Conservation (phyloP, 192 early-diverging fungal species). For the Lunasporangiospora selenospora region DNA sequence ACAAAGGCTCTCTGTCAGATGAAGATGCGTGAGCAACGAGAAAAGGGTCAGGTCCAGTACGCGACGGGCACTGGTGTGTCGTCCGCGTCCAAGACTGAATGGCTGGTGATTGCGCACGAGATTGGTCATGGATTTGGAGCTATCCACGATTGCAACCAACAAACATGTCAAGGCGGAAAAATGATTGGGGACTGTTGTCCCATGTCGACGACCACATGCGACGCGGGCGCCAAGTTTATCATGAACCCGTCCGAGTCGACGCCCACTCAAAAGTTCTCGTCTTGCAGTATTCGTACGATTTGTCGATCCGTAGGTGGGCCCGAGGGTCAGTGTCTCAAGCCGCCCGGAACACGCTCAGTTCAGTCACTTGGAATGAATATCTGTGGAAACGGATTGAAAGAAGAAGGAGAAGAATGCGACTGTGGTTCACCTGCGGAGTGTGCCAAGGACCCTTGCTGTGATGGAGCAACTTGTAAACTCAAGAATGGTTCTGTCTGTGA, state of each 20-base stretch:
- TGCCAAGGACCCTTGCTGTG: slow-evolving; percentile 83
- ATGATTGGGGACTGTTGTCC: slow-evolving; percentile 68
- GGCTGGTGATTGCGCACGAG: slow-evolving; percentile 96
- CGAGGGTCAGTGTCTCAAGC: slow-evolving; percentile 26
- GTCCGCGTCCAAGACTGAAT: slow-evolving; percentile 83
- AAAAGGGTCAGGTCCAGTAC: slow-evolving; percentile 54
- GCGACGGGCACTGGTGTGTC: slow-evolving; percentile 88
- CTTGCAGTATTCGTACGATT: slow-evolving; percentile 66
- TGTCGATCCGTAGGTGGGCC: slow-evolving; percentile 37
- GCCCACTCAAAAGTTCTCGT: slow-evolving; percentile 69
- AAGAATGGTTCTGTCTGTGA: slow-evolving; percentile 77
- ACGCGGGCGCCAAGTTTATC: slow-evolving; percentile 68
- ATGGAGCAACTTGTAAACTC: slow-evolving; percentile 80
- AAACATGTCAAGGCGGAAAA: slow-evolving; percentile 65
- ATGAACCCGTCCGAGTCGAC: slow-evolving; percentile 82
- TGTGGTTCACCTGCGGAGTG: slow-evolving; percentile 77
- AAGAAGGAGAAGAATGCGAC: slow-evolving; percentile 91
- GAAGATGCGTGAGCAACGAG: slow-evolving; percentile 54
- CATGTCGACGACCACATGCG: slow-evolving; percentile 68
- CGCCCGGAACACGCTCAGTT: slow-evolving; percentile 37
- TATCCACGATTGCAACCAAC: slow-evolving; percentile 82
- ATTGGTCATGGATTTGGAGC: slow-evolving; percentile 92
- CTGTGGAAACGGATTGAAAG: slow-evolving; percentile 95
- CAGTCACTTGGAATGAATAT: slow-evolving; percentile 66
- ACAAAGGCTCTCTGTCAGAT: slow-evolving; percentile 73